Evolutionary conservation across 352 stramenopile species (phyloP).

Genomic region (Hyaloperonospora brassicae): DNA sequence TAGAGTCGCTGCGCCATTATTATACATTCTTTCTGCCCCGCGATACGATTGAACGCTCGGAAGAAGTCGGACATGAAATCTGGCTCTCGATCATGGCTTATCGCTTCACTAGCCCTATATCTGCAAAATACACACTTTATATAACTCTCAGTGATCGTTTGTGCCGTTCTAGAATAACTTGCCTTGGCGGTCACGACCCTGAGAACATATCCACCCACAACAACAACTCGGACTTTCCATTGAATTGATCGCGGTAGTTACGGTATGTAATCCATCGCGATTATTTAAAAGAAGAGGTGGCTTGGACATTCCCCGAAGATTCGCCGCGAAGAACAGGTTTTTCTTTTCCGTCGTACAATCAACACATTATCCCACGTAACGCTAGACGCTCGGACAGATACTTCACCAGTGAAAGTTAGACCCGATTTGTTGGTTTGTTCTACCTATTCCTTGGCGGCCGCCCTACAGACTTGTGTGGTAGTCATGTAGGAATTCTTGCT

Average conservation of each 20-base stretch:
- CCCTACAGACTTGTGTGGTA: conserved; percentile 1
- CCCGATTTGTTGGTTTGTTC: neutral
- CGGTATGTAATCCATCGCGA: conserved; percentile 2
- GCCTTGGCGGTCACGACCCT: conserved; percentile 1
- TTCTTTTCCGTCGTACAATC: neutral
- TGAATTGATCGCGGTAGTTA: conserved; percentile 5
- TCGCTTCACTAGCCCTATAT: conserved; percentile 2
- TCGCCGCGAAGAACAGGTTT: neutral
- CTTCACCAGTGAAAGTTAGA: neutral
- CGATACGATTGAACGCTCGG: neutral
- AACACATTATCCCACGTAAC: neutral
- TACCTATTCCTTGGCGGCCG: neutral
- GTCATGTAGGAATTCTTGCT: too few species aligned
- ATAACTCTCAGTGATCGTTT: conserved; percentile 7
- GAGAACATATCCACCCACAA: conserved; percentile 2
- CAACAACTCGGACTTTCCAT: conserved; percentile 10
- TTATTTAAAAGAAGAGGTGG: neutral
- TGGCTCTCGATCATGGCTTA: too few species aligned
- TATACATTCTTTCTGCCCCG: neutral
- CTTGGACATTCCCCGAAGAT: neutral
- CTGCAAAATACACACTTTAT: conserved; percentile 13
- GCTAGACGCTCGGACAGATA: neutral
- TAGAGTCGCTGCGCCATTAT: conserved; percentile 1
- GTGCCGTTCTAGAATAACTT: neutral
- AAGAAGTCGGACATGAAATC: too few species aligned